phyloP scores from a whole-genome alignment of 2,329 filamentous ascomycete genomes.

The Penicillium sp. region DNA sequence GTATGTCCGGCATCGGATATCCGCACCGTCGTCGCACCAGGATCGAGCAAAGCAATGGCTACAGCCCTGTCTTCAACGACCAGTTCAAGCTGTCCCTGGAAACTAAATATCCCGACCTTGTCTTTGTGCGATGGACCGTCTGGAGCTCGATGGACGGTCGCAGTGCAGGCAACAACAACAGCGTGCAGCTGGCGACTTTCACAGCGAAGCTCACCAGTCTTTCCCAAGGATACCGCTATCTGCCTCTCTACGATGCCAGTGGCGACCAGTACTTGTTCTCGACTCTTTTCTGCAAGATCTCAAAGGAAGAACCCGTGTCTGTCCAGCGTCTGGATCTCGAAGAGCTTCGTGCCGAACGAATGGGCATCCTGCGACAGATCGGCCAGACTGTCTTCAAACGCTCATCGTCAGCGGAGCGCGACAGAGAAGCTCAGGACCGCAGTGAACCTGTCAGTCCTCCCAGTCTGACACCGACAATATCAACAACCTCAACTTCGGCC shows the following conservation, averaged over 20 bases:
- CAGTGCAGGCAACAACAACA: slow-evolving; percentile 61
- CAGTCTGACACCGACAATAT: slow-evolving; percentile 35
- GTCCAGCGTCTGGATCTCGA: slow-evolving; percentile 40
- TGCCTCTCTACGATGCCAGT: slow-evolving; percentile 81
- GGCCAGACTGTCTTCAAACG: slow-evolving; percentile 46
- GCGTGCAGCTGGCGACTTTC: slow-evolving; percentile 72
- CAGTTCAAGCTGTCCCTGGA: slow-evolving; percentile 75
- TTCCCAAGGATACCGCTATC: slow-evolving; percentile 85
- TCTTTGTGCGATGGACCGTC: slow-evolving; percentile 91
- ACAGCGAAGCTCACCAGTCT: slow-evolving; percentile 88
- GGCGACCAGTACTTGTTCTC: slow-evolving; percentile 95
- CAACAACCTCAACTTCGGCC: slow-evolving; percentile 36
- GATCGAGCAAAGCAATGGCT: slow-evolving; percentile 82
- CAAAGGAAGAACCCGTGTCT: slow-evolving; percentile 54
- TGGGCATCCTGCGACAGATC: slow-evolving; percentile 43
- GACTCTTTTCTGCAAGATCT: slow-evolving; percentile 85
- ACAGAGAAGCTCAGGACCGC: slow-evolving; percentile 30
- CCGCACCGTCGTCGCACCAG: slow-evolving; percentile 75
- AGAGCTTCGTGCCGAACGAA: slow-evolving; percentile 40
- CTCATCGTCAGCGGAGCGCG: slow-evolving; percentile 40
- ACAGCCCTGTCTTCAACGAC: slow-evolving; percentile 84
- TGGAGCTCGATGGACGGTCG: slow-evolving; percentile 78
- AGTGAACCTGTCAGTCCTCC: slow-evolving; percentile 32
- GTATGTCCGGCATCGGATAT: slow-evolving; percentile 63
- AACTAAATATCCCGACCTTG: slow-evolving; percentile 89